Conservation (phyloP, 2,329 filamentous ascomycete species). For the Zymoseptoria passerinii region DNA sequence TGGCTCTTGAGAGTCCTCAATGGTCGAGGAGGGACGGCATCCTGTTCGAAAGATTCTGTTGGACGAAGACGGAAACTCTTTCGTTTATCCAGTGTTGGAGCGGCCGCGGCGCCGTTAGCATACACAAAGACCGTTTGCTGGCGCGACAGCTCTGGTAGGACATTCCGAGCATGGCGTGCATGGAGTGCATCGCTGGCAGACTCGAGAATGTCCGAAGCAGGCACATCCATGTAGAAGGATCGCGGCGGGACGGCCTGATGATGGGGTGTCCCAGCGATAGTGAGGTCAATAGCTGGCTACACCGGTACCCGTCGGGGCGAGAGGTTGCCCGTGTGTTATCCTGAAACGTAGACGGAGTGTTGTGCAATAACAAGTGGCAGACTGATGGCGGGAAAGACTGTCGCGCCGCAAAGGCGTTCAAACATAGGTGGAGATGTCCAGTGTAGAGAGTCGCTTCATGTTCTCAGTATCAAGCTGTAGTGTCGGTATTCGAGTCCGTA, state of each 20-base stretch:
- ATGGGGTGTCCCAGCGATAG: background rate
- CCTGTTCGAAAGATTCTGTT: slow-evolving; percentile 11
- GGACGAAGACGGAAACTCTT: slow-evolving; percentile 17
- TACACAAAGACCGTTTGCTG: slow-evolving; percentile 10
- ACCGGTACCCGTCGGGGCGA: background rate
- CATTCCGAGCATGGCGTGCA: slow-evolving; percentile 9
- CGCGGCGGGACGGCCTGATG: background rate
- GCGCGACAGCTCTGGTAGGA: slow-evolving; percentile 12
- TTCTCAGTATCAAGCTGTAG: background rate
- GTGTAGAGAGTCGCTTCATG: background rate
- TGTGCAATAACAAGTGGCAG: background rate
- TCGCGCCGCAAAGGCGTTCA: background rate
- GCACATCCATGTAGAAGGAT: slow-evolving; percentile 15
- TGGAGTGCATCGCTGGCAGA: slow-evolving; percentile 9
- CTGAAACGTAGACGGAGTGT: background rate
- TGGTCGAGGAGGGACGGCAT: slow-evolving; percentile 16
- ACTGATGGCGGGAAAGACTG: background rate
- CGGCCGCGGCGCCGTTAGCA: slow-evolving; percentile 1
- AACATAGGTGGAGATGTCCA: background rate
- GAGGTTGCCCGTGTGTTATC: background rate
- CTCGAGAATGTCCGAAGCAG: slow-evolving; percentile 7
- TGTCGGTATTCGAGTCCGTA: background rate
- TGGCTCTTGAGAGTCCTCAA: slow-evolving; percentile 7
- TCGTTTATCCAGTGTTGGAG: slow-evolving; percentile 9
- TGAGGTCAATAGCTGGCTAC: background rate